These are phyloP conservation scores for Psilocybe mexicana DNA, from an alignment of 1,284 basidiomycete species.

Conservation along the genomic window DNA sequence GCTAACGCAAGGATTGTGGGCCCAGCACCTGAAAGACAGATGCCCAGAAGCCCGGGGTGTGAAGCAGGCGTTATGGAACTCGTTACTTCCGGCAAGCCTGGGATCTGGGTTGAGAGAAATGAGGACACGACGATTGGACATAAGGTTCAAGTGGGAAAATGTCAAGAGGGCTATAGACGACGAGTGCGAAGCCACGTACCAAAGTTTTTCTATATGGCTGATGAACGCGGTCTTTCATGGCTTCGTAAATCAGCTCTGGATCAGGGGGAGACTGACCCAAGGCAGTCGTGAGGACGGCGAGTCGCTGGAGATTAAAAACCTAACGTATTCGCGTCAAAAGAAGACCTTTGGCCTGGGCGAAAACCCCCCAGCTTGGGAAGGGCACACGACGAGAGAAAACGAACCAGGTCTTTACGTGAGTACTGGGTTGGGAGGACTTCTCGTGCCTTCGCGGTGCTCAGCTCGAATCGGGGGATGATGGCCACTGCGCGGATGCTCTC, in stretches of 20 bases:
- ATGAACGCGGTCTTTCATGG: slow-evolving; percentile 98
- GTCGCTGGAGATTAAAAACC: slow-evolving; percentile 97
- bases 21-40: slow-evolving; percentile 97
- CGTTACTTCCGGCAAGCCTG: slow-evolving; percentile 90
- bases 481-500: slow-evolving; percentile 89
- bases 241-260: slow-evolving; percentile 94
- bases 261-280: slow-evolving; percentile 91
- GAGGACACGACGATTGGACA: neutral
- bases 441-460: slow-evolving; percentile 94
- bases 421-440: slow-evolving; percentile 86
- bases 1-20: slow-evolving; percentile 98
- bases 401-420: slow-evolving; percentile 87
- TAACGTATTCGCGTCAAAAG: slow-evolving; percentile 32
- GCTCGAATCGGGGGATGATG: slow-evolving; percentile 94
- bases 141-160: neutral
- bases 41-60: slow-evolving; percentile 93
- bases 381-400: slow-evolving; percentile 27
- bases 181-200: slow-evolving; percentile 45
- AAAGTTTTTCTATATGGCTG: slow-evolving; percentile 93
- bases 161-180: neutral
- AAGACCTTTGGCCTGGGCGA: neutral
- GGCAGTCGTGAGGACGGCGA: slow-evolving; percentile 97
- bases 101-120: slow-evolving; percentile 63
- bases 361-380: too few species aligned
- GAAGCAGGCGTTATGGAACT: slow-evolving; percentile 84